phyloP scores from a whole-genome alignment of 306 rosid species.

The Fragaria vesca region DNA sequence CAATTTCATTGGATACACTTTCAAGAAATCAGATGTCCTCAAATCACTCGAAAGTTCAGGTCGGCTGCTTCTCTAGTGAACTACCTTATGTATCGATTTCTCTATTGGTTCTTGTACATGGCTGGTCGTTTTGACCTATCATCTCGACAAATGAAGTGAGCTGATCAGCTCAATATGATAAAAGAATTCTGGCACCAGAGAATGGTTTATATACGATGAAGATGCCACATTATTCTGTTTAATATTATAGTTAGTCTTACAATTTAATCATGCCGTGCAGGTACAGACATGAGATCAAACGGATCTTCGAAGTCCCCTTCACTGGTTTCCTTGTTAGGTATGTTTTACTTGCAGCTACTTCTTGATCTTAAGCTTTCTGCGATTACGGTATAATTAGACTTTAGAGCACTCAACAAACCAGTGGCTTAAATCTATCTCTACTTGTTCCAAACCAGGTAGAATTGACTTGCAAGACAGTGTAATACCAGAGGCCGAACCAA shows the following conservation, averaged over 20 bases:
- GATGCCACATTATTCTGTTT: constrained; percentile 2
- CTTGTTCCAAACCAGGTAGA: constrained; percentile 50
- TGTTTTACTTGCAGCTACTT: constrained; percentile 14
- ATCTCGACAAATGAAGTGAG: not conserved
- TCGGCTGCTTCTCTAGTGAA: constrained; percentile 29
- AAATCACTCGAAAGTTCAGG: constrained; percentile 86
- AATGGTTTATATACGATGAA: not conserved
- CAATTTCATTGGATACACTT: constrained; percentile 95
- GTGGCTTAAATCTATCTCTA: not conserved
- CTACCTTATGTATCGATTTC: not conserved
- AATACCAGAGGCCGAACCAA: constrained; percentile 73
- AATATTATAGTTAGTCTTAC: not conserved
- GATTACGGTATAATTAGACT: not conserved
- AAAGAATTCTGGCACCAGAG: not conserved
- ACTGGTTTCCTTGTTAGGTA: constrained; percentile 87
- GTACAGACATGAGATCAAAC: constrained; percentile 57
- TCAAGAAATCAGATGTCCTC: constrained; percentile 76
- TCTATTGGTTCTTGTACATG: not conserved
- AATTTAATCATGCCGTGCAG: constrained; percentile 37
- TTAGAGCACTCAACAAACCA: not conserved
- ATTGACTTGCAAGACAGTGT: constrained; percentile 75
- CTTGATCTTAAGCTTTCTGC: not conserved
- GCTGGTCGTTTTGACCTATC: not conserved
- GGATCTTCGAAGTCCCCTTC: constrained; percentile 66
- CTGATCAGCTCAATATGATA: not conserved